Evolutionary conservation across 139 green algal species (phyloP), one percentile per base, ranked within the genome.

Genomic region (Coccomyxa sp.): DNA sequence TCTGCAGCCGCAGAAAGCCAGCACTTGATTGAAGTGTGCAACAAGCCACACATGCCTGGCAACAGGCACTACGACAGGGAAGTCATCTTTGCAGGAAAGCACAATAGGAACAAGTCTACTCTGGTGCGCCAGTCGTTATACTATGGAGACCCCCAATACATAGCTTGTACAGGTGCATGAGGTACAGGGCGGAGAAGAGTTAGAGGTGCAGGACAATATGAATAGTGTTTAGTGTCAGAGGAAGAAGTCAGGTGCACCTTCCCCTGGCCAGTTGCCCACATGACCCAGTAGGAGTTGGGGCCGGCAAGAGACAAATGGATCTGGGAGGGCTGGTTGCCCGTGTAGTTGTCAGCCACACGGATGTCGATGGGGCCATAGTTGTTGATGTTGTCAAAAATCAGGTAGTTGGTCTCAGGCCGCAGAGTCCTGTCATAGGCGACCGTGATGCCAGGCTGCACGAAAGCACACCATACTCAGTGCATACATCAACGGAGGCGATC

Each of bases 261-360:
- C 4, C 63, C 63, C 18, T 21, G 18, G 63, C 63, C 63, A 25
- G 63, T 71, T 28, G 63, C 63, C 63, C 63, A 71, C 63, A 71
- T 71, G 9, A 71, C 63, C 63, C 63, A 71, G 63, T 28, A 71
- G 63, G 63, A 71, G 4, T 71, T 71, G 63, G 63, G 18, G 18
- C 63, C 63, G 4, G 63, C 18, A 25, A 71, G 63, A 71, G 18
- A 21, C 63, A 71, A 25, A 9, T 71, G 63, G 63, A 71, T 71
- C 63, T 71, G 63, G 63, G 4, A 15, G 21, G 63, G 63, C 21
- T 71, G 63, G 63, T 71, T 71, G 63, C 63, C 63, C 18, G 63
- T 71, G 63, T 71, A 71, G 63, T 71, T 71, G 63, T 71, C 63
- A 71, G 63, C 63, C 63, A 71, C 63, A 71, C 63, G 63, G 63